Evolutionary conservation across 2,329 filamentous ascomycete species (phyloP), one percentile per base, ranked within the genome.

Genomic region (Cladophialophora carrionii): DNA sequence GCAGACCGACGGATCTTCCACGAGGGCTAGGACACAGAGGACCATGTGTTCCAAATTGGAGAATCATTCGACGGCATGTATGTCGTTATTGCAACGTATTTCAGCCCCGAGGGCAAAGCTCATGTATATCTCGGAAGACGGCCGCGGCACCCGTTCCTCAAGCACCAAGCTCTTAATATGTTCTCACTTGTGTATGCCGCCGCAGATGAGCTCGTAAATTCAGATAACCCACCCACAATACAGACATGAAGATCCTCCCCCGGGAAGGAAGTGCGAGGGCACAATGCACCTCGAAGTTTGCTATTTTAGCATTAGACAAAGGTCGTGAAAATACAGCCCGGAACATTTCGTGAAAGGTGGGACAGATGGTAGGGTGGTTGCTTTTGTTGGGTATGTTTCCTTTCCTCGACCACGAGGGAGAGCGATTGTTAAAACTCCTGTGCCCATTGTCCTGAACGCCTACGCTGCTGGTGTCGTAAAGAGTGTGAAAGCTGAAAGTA

Each of bases 381-480:
- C 54, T 57, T 57, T 61, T 61, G 57, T 43, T 22, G 49, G 32
- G 24, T 26, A n/a, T 48, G 34, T 43, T 24, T 55, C 51, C 34
- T n/a, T n/a, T 52, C 51, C 57, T 61, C 10, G 31, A 20, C 9
- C 48, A 26, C 22, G 20, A 26, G 37, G 22, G 48, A 60, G 31
- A 60, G 31, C 20, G 37, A 10, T 54, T 55, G 12, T 20, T 32
- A 26, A n/a, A 17, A n/a, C 46, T 51, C 20, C 12, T 31, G 10
- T 31, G 32, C 46, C 55, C 52, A 20, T 37, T 37, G 54, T 53
- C 55, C 54, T 43, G 37, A 63, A 63, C 61, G 61, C 61, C 61
- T 63, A 54, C 61, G 61, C 61, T 63, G 55, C 51, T 62, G 32
- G 61, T 53, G 54, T 61, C 14, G 37, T 34, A 61, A 17, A 57